Conservation (phyloP, 192 early-diverging fungal species). For the Chytriomyces confervae region DNA sequence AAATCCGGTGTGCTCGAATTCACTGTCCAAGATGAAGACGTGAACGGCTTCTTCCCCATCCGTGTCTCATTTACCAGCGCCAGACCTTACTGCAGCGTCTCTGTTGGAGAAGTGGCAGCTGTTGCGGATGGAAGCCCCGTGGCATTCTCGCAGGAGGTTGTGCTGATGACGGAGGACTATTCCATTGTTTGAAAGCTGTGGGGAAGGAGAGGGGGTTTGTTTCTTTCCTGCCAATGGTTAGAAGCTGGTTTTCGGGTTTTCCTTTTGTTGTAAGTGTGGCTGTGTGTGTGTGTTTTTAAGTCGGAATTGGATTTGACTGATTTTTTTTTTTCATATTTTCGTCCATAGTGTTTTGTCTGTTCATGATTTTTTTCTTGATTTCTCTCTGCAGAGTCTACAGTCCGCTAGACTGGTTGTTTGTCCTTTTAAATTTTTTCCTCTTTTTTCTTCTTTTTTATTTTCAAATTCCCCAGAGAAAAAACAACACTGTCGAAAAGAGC, state of each 20-base stretch:
- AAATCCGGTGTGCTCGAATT: constrained; percentile 86
- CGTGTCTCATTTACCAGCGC: constrained; percentile 75
- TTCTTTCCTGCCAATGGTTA: constrained; percentile 7
- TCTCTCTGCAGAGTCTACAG: neutral
- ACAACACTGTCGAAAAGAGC: neutral
- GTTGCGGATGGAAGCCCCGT: constrained; percentile 62
- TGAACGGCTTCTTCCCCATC: constrained; percentile 86
- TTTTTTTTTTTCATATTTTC: neutral
- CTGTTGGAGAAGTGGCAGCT: constrained; percentile 62
- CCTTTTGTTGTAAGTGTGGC: neutral
- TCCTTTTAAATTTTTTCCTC: neutral
- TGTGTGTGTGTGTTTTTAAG: neutral
- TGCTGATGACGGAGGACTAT: constrained; percentile 81
- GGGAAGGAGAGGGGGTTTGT: neutral
- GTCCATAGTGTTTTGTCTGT: too few species aligned
- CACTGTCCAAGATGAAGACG: constrained; percentile 75
- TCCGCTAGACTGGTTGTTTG: neutral
- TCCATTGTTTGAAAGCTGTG: constrained; percentile 68
- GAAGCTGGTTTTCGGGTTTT: neutral
- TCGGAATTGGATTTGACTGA: neutral
- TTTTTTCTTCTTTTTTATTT: neutral
- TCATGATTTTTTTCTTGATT: too few species aligned
- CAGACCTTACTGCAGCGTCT: constrained; percentile 77
- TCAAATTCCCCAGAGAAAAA: neutral
- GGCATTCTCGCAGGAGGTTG: constrained; percentile 74